Percentiles rank a stretch among this genome's conserved stretches.
phyloP scores from a whole-genome alignment of 2,329 filamentous ascomycete genomes.

The Diplocarpon rosae region DNA sequence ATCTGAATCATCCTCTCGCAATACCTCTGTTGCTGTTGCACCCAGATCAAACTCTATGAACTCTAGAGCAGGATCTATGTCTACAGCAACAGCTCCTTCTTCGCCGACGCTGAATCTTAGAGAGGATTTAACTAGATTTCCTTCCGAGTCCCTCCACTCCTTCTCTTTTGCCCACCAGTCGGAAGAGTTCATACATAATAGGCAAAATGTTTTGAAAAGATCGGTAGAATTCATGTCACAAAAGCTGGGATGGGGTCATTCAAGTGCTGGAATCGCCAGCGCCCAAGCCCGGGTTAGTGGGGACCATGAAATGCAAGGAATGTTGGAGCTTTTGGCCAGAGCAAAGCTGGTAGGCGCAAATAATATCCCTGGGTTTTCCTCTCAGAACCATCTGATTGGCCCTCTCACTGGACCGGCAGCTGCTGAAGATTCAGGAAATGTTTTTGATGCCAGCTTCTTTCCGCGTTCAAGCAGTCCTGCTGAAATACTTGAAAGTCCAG shows the following conservation, averaged over 20 bases:
- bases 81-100: constrained; percentile 41
- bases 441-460: constrained; percentile 76
- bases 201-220: constrained; percentile 85
- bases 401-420: constrained; percentile 74
- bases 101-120: constrained; percentile 62
- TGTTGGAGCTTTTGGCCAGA: constrained; percentile 78
- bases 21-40: constrained; percentile 43
- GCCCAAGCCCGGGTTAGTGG: constrained; percentile 75
- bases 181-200: constrained; percentile 80
- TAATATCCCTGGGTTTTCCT: constrained; percentile 41
- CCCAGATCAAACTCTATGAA: constrained; percentile 63
- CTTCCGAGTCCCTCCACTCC: constrained; percentile 90
- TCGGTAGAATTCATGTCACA: constrained; percentile 92
- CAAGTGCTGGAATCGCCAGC: constrained; percentile 64
- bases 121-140: constrained; percentile 87
- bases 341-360: constrained; percentile 68
- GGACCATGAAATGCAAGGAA: constrained; percentile 77
- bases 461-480: constrained; percentile 42
- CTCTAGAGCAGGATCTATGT: constrained; percentile 21
- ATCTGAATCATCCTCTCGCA: constrained; percentile 52
- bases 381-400: constrained; percentile 37
- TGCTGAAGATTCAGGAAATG: constrained; percentile 55
- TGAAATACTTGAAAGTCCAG: constrained; percentile 30
- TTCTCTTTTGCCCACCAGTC: constrained; percentile 97
- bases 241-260: constrained; percentile 65